phyloP scores from a whole-genome alignment of 306 rosid genomes.

The Gleditsia sinensis region DNA sequence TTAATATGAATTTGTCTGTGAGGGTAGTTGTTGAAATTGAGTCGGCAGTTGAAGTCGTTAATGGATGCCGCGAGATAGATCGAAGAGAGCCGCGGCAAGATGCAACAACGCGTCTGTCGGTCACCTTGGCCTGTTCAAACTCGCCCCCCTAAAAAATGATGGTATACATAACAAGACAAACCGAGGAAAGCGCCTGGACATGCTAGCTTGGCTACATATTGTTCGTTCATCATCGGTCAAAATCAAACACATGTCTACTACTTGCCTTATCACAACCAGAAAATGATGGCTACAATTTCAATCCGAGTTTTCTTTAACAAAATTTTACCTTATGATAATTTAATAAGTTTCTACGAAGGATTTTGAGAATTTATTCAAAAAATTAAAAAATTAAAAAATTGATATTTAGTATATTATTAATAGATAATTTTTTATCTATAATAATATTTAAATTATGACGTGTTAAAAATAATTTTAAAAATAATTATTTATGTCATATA shows the following conservation, averaged over 20 bases:
- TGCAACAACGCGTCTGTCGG: background rate
- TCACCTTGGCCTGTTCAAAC: background rate
- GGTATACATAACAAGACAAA: constrained; percentile 1
- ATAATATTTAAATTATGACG: too few relatives aligned
- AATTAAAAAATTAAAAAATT: too few relatives aligned
- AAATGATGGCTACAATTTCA: too few relatives aligned
- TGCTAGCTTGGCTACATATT: too few relatives aligned
- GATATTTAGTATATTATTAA: too few relatives aligned
- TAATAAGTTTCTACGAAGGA: too few relatives aligned
- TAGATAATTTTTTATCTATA: too few relatives aligned
- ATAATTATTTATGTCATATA: too few relatives aligned
- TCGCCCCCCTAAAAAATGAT: background rate
- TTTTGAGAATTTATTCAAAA: too few relatives aligned
- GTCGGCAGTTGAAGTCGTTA: background rate
- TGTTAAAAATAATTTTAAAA: too few relatives aligned
- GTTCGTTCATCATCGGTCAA: background rate
- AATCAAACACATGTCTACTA: background rate
- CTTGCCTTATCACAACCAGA: background rate
- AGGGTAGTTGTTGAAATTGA: background rate
- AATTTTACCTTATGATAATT: too few relatives aligned
- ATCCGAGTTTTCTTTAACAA: too few relatives aligned
- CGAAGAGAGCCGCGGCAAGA: background rate
- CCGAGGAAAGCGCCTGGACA: background rate
- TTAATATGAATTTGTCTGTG: background rate
- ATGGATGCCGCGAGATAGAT: background rate